These are phyloP conservation scores for Sphaerostilbella broomeana DNA, from an alignment of 2,329 filamentous ascomycete genomes.

Conservation along the genomic window DNA sequence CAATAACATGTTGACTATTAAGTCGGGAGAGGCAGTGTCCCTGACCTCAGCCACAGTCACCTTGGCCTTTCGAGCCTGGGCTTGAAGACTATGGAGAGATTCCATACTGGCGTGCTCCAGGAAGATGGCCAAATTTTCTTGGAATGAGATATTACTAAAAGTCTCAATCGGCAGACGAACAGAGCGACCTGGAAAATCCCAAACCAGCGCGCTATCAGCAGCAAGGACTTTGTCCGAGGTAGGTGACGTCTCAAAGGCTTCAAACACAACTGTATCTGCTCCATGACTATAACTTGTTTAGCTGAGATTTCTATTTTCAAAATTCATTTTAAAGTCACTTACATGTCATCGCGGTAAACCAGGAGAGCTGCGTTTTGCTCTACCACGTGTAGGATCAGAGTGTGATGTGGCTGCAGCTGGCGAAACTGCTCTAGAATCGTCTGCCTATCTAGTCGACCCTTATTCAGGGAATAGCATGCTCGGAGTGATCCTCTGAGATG, in stretches of 20 bases:
- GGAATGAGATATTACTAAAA: conserved; percentile 34
- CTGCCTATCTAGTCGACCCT: conserved; percentile 1
- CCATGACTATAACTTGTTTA: conserved; percentile 8
- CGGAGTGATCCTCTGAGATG: conserved; percentile 4
- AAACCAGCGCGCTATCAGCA: conserved; percentile 43
- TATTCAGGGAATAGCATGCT: not conserved
- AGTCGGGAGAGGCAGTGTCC: conserved; percentile 4
- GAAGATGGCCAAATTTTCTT: conserved; percentile 41
- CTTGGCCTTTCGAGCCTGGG: conserved; percentile 41
- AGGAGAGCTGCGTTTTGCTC: conserved; percentile 29
- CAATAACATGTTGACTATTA: conserved; percentile 10
- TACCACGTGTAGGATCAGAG: conserved; percentile 16
- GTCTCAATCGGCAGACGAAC: conserved; percentile 35
- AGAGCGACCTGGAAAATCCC: conserved; percentile 54
- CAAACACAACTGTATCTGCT: conserved; percentile 31
- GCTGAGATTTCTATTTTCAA: not conserved
- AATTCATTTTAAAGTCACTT: conserved; percentile 1
- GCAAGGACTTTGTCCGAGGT: conserved; percentile 49
- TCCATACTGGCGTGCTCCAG: conserved; percentile 51
- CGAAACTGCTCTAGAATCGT: not conserved
- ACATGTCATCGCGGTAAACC: conserved; percentile 19
- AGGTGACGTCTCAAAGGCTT: conserved; percentile 56
- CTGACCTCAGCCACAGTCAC: conserved; percentile 49
- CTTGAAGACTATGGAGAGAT: conserved; percentile 45
- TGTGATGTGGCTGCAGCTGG: not conserved